Base-by-base conservation (phyloP, 768 basidiomycete species). In the Kondoa malvinella region DNA sequence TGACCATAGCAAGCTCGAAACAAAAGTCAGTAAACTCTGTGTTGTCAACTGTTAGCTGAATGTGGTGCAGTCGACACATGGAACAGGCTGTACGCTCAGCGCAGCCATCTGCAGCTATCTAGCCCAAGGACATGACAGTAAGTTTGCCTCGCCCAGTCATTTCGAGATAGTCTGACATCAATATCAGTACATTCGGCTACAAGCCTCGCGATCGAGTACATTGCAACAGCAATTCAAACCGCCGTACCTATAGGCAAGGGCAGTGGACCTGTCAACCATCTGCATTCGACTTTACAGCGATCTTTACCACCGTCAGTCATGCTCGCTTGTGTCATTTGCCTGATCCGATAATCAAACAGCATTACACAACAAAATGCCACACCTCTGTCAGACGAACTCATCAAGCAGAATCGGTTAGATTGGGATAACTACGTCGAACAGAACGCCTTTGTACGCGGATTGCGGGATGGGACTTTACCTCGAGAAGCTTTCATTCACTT, bases 31-130 rank as follows among this genome's bases (percentile, higher is more conserved):
- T n/a, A n/a, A n/a, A n/a, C n/a, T n/a, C n/a, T n/a, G n/a, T n/a
- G n/a, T n/a, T n/a, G n/a, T n/a, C n/a, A n/a, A n/a, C n/a, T n/a
- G n/a, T n/a, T n/a, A n/a, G n/a, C n/a, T n/a, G n/a, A n/a, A n/a
- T n/a, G n/a, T n/a, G n/a, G n/a, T n/a, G n/a, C n/a, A n/a, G n/a
- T 88, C 81, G 71, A 95, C 91, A 0, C 92, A 94, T 74, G 92
- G 92, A 0, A 95, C 92, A 0, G 92, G 91, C 1, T 95, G 91
- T 75, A 95, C 92, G 0, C 79, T 95, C n/a, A 86, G 85, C 59
- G 85, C 91, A 0, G 88, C 89, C 0, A 81, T 94, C 21, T 85
- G 86, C 1, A 84, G 84, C 66, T 80, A 80, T 3, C 78, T 92
- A 17, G 86, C 83, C 1, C 79, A 78, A 58, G 84, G 83, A 68